A percentile compares a stretch with the other conserved stretches of the same genome.
phyloP scores from a whole-genome alignment of 495 filamentous ascomycete species.

The Monascus purpureus region DNA sequence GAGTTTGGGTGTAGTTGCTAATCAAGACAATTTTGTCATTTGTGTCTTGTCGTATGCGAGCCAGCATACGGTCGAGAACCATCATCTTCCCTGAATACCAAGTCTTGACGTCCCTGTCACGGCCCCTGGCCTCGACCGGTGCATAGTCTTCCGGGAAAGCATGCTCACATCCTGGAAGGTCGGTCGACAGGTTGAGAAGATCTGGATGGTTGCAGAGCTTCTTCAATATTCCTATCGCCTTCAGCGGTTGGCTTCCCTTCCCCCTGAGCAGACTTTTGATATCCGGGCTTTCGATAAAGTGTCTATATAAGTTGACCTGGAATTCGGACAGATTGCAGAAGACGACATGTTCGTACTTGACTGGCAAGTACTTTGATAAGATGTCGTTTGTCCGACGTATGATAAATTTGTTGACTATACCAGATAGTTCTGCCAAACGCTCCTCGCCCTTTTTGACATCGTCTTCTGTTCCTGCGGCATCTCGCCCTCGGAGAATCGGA shows the following conservation, averaged over 20 bases:
- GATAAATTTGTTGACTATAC: conserved; percentile 94
- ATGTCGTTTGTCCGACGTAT: conserved; percentile 98
- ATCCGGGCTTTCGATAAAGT: conserved; percentile 91
- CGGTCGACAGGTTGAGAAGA: conserved; percentile 66
- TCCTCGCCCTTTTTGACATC: conserved; percentile 78
- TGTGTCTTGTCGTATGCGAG: conserved; percentile 87
- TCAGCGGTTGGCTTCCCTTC: conserved; percentile 91
- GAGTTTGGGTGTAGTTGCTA: conserved; percentile 92
- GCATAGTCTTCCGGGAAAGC: conserved; percentile 80
- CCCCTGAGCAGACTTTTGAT: conserved; percentile 85
- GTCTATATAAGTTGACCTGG: conserved; percentile 84
- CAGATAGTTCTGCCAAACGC: conserved; percentile 64
- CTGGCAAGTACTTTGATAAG: conserved; percentile 89
- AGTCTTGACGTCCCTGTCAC: conserved; percentile 81
- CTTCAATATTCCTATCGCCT: conserved; percentile 91
- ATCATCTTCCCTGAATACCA: conserved; percentile 99
- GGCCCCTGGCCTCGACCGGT: conserved; percentile 70
- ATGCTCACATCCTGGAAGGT: conserved; percentile 78
- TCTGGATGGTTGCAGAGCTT: conserved; percentile 99
- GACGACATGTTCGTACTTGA: conserved; percentile 99
- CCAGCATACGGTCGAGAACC: conserved; percentile 95
- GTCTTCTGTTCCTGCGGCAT: conserved; percentile 75
- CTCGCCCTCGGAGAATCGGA: conserved; percentile 83
- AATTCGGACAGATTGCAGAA: conserved; percentile 95
- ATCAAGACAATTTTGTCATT: conserved; percentile 99